Conservation (phyloP, 352 stramenopile genomes). For the Phytophthora fragariae region DNA sequence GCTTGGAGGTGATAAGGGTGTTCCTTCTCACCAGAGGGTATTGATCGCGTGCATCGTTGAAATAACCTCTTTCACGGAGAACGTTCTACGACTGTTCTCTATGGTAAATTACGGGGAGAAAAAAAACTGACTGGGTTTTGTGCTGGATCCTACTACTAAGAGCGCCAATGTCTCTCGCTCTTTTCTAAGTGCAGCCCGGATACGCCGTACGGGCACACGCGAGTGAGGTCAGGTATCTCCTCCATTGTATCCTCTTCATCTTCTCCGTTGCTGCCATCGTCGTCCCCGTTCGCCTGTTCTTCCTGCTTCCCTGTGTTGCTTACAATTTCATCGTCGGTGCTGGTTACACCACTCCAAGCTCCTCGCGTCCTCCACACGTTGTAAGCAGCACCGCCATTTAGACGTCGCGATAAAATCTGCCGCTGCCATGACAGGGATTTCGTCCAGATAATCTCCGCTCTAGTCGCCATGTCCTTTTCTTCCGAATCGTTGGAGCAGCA, state of each 20-base stretch:
- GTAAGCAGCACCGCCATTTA: conserved; percentile 16
- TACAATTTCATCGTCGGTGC: not conserved
- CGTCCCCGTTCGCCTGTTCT: not conserved
- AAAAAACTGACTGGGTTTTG: no score
- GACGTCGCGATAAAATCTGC: conserved; percentile 29
- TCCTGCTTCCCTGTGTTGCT: not conserved
- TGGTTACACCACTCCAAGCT: conserved; percentile 2
- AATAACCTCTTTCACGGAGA: no score
- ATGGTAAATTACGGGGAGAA: not conserved
- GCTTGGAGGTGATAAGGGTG: no score
- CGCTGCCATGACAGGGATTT: conserved; percentile 31
- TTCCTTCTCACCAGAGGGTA: no score
- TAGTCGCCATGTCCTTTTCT: conserved; percentile 40
- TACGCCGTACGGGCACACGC: conserved; percentile 50
- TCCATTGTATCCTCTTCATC: conserved; percentile 42
- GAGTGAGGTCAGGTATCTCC: conserved; percentile 30
- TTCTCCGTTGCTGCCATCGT: not conserved
- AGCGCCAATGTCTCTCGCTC: conserved; percentile 45
- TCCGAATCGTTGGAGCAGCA: conserved; percentile 56
- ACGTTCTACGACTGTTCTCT: no score
- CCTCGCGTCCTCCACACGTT: conserved; percentile 28
- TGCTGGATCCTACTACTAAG: conserved; percentile 10
- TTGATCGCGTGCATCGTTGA: no score
- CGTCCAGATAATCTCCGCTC: conserved; percentile 27
- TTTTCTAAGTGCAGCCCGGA: conserved; percentile 42